Evolutionary conservation across 2,329 filamentous ascomycete species (phyloP), one percentile per base, ranked within the genome.

Genomic region (Fusarium domesticum): DNA sequence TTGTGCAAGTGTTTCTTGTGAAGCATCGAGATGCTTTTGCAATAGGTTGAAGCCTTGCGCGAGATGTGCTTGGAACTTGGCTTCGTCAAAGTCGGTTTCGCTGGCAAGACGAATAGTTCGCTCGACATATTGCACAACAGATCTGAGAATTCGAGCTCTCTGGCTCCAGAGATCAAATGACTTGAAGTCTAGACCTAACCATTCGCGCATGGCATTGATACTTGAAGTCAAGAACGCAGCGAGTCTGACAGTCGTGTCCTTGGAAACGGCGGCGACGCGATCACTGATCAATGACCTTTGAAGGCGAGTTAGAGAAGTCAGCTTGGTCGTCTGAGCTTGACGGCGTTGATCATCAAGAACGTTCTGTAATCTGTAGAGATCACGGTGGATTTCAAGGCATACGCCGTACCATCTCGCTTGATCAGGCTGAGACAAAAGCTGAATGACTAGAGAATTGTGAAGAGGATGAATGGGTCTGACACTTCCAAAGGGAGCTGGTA

Each of bases 31-130:
- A 17, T 66, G 62, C 3, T 60, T 59, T n/a, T 65, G 61, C 2
- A 81, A 45, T 7, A 73, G 61, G 17, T 70, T 67, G 1, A 69
- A 67, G 6, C 77, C 75, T 41, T 80, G 73, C 1, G 71, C 67
- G 12, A 85, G 64, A 58, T 84, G 81, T 19, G 81, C 81, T 59
- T 83, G 81, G 62, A 85, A 85, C 25, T 68, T 71, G 14, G 80
- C 80, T 54, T 85, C 82, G 44, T 84, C 78, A 51, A 85, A 85
- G 1, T 63, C 57, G 4, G 58, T 17, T 0, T 62, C 62, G 11
- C 69, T 72, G 1, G 76, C 68, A 23, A 81, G 68, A 1, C 58
- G 53, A 43, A 78, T 71, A 0, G 78, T 84, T 16, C 75, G 70
- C 61, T 73, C 71, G 66, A 83, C 76, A 54, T 77, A 81, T 45